Base-by-base conservation (phyloP, 1,284 basidiomycete genomes). In the Puccinia sorghi region DNA sequence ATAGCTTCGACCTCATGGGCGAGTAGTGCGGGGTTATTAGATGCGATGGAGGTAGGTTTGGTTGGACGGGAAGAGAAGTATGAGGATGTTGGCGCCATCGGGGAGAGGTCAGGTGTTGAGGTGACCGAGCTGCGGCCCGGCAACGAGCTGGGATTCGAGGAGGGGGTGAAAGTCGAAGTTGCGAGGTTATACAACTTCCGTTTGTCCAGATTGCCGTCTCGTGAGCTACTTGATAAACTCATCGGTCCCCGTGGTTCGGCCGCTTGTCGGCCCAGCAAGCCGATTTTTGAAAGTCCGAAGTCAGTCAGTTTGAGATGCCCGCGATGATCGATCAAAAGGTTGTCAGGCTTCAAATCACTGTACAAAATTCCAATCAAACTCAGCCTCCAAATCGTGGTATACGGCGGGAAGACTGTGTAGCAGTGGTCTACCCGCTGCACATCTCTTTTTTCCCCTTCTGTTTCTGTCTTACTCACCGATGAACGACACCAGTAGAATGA, bases 331-430 rank as follows among this genome's bases (percentile, higher is more conserved):
- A 99, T 98, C 52, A 99, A 90, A 63, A 98, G 86, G 84, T 99
- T 99, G 86, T 99, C 96, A 13, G 96, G 96, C 85, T 99, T 99
- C 82, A 99, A 86, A 84, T 99, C 97, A 87, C 95, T 96, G 84
- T 22, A 82, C 64, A 6, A 79, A 13, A 37, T 20, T n/a, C 8
- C 17, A 66, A 41, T 52, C 11, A 52, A 52, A 52, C 4, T 52
- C 15, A 52, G 11, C 50, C 5, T 52, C 50, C 9, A 4, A 3
- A 57, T 57, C 25, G 1, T n/a, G 27, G 8, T 5, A 37, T 59
- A 13, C n/a, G 37, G 22, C 12, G 43, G 6, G 12, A 15, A 5
- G 13, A n/a, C n/a, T n/a, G n/a, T n/a, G n/a, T n/a, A n/a, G n/a
- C n/a, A n/a, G n/a, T n/a, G n/a, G n/a, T n/a, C n/a, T n/a, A n/a